These are phyloP conservation scores for Ophiorrhiza pumila DNA, from an alignment of 257 asterid species.

Conservation along the genomic window DNA sequence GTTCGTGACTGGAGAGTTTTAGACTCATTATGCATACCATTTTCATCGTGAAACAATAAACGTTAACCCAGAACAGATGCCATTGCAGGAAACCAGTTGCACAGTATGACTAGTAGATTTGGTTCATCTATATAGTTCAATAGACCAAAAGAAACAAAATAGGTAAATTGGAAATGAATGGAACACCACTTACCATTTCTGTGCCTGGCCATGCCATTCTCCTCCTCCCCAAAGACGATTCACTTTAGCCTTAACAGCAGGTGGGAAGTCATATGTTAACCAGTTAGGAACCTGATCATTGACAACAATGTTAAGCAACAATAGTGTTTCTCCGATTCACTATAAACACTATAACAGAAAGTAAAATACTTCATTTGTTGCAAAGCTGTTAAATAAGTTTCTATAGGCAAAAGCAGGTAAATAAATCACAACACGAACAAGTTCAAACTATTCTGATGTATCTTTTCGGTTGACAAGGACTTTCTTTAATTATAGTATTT, in stretches of 20 bases:
- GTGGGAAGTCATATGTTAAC: conserved; percentile 95
- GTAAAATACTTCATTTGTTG: neutral
- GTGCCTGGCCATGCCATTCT: conserved; percentile 99
- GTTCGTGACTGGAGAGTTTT: neutral
- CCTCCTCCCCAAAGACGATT: conserved; percentile 99
- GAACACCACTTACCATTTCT: conserved; percentile 63
- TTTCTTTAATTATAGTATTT: too few species aligned
- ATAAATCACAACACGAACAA: neutral
- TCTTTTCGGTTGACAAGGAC: neutral
- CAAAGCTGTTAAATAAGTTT: neutral
- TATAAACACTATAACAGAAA: neutral
- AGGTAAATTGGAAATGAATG: neutral
- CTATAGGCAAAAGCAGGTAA: too few species aligned
- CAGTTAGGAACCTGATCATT: conserved; percentile 74
- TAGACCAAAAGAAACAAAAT: neutral
- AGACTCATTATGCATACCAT: neutral
- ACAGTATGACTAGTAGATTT: neutral
- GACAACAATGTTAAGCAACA: conserved; percentile 17
- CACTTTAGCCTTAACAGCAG: conserved; percentile 93
- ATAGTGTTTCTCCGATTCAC: neutral
- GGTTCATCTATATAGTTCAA: neutral
- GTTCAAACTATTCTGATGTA: neutral
- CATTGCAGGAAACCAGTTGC: neutral
- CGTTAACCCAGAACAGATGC: neutral
- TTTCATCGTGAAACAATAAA: neutral